A percentile compares a stretch with the other conserved stretches of the same genome.
These are phyloP conservation scores for Tuber borchii DNA, from an alignment of 495 filamentous ascomycete genomes.

Conservation along the genomic window DNA sequence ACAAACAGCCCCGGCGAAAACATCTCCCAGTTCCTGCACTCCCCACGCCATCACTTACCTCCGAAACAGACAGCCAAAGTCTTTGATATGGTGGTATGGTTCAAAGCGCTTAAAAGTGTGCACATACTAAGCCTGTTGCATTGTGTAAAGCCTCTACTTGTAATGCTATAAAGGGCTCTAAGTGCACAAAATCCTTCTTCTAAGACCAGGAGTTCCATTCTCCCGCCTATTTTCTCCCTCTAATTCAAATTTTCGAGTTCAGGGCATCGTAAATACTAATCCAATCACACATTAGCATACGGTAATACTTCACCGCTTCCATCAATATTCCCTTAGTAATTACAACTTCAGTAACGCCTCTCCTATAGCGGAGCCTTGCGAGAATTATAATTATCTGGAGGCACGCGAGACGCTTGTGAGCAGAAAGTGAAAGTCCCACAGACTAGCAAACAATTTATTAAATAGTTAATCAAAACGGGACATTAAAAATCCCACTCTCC, in stretches of 20 bases:
- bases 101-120: not conserved
- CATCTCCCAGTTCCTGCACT: no score
- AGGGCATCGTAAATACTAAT: not conserved
- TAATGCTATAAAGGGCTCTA: not conserved
- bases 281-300: not conserved
- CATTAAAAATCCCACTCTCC: not conserved
- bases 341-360: no score
- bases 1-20: no score
- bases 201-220: not conserved
- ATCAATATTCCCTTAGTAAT: no score
- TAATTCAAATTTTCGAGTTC: not conserved
- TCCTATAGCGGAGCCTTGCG: no score
- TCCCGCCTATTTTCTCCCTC: accelerated
- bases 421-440: no score
- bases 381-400: not conserved
- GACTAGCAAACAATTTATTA: no score
- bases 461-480: no score
- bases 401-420: no score
- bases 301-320: not conserved
- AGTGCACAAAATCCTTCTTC: not conserved
- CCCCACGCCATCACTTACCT: not conserved
- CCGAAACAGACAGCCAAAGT: not conserved
- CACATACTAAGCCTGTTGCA: no score
- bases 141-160: not conserved
- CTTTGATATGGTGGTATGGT: not conserved